phyloP scores from a whole-genome alignment of 176 grass and related monocot species.

The Chrysopogon serrulatus region DNA sequence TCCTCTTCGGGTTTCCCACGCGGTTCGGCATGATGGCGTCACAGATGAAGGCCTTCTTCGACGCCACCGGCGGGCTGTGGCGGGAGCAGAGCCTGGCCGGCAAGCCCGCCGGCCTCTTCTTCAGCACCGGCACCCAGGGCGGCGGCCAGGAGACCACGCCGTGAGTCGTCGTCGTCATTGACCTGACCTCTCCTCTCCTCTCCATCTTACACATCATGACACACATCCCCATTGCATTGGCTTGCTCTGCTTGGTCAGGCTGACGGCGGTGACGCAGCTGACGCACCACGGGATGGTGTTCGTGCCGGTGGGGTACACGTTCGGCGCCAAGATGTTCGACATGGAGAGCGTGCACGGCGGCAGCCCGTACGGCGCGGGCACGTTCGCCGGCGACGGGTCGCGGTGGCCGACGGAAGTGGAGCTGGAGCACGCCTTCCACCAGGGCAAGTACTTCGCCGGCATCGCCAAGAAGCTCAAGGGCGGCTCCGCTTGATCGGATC shows the following conservation, averaged over 20 bases:
- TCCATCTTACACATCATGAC: too few relatives aligned
- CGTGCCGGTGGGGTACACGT: constrained; percentile 71
- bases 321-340: constrained; percentile 68
- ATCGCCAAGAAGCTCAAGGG: constrained; percentile 80
- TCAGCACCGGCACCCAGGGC: constrained; percentile 49
- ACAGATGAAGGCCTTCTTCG: constrained; percentile 56
- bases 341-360: constrained; percentile 65
- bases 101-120: constrained; percentile 53
- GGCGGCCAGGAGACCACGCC: constrained; percentile 56
- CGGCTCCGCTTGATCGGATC: constrained; percentile 40
- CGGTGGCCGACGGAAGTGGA: constrained; percentile 63
- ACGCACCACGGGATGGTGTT: constrained; percentile 82
- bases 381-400: constrained; percentile 69
- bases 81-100: constrained; percentile 53
- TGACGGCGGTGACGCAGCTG: constrained; percentile 72
- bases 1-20: constrained; percentile 54
- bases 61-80: constrained; percentile 41
- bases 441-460: constrained; percentile 78
- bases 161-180: not conserved
- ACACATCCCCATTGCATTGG: too few relatives aligned
- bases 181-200: not conserved
- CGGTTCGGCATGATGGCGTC: constrained; percentile 57
- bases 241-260: constrained; percentile 15
- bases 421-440: constrained; percentile 88
- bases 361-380: constrained; percentile 61